Evolutionary conservation across 352 stramenopile species (phyloP), one percentile per base, ranked within the genome.

Genomic region (Pythium periplocum): DNA sequence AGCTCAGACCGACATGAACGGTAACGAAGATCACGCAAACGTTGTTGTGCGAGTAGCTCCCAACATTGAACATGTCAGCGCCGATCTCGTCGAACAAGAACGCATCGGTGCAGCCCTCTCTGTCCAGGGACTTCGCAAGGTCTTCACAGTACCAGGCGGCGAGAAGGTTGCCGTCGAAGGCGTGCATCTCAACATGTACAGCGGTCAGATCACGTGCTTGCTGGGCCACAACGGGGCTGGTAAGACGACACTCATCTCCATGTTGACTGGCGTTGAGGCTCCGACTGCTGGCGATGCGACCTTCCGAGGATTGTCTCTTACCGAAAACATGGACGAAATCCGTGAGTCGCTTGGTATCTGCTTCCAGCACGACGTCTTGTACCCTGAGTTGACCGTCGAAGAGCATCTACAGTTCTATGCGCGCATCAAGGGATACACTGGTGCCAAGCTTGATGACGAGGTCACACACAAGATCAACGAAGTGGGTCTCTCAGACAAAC

Each of bases 221-320:
- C 66, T 97, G 7, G 88, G 88, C 9, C 88, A 97, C 64, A 96
- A 96, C 60, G 87, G 87, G 34, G 82, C 80, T 36, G 84, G 85
- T 12, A 96, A 95, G 61, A 78, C 74, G 35, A 96, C 88, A 5
- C 69, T 87, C 2, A 90, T 97, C 33, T 81, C 62, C 4, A 92
- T 96, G 68, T 60, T 97, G 33, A 97, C 83, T 2, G 88, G 88
- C 9, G 62, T 90, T 45, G 48, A 66, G 1, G 38, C 59, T 30
- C 26, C 67, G 17, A 67, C 63, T 2, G 35, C 30, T 2, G 69
- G 69, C 6, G 63, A 78, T 40, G 69, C 67, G 5, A 59, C 43
- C n/a, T 66, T 76, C 31, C 51, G 50, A 7, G 71, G 71, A 8
- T 43, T 61, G 32, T 70, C 57, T 12, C 7, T 77, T 4, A 46